Conservation (phyloP, 805 yeast species). For the Ogataea naganishii region DNA sequence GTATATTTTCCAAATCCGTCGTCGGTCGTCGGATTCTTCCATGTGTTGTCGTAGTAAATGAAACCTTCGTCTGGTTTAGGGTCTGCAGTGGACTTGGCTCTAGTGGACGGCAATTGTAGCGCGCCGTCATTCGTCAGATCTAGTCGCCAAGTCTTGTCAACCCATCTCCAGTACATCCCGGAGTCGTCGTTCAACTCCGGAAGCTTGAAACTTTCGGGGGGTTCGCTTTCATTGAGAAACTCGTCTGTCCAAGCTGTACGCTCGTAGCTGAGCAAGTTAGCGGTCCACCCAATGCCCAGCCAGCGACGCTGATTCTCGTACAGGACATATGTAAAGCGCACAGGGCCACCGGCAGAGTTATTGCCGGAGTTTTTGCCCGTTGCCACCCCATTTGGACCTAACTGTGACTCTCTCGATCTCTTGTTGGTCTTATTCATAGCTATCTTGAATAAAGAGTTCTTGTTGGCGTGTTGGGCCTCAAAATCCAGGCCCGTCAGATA, state of each 20-base stretch:
- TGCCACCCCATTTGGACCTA: conserved; percentile 4
- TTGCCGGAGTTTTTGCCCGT: conserved; percentile 10
- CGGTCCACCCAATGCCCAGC: conserved; percentile 98
- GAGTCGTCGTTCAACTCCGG: conserved; percentile 64
- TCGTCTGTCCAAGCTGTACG: conserved; percentile 98
- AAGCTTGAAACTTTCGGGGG: conserved; percentile 68
- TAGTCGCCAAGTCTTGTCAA: conserved; percentile 84
- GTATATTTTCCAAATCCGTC: conserved; percentile 88
- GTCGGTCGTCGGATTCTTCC: conserved; percentile 87
- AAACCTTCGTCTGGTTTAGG: conserved; percentile 80
- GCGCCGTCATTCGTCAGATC: conserved; percentile 88
- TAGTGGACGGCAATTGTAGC: conserved; percentile 56
- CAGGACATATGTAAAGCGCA: conserved; percentile 82
- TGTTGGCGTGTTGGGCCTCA: conserved; percentile 23
- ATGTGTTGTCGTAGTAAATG: conserved; percentile 83
- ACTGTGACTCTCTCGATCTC: conserved; percentile 18
- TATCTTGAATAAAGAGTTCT: conserved; percentile 37
- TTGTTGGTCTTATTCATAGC: conserved; percentile 46
- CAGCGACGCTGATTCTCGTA: conserved; percentile 95
- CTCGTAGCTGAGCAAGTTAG: conserved; percentile 84
- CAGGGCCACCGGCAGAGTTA: conserved; percentile 37
- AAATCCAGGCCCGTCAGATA: conserved; percentile 85
- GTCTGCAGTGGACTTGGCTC: conserved; percentile 51
- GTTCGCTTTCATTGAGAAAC: conserved; percentile 74
- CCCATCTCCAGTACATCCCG: conserved; percentile 90